Conservation (phyloP, 345 rosid species). For the Eucalyptus tenuipes region DNA sequence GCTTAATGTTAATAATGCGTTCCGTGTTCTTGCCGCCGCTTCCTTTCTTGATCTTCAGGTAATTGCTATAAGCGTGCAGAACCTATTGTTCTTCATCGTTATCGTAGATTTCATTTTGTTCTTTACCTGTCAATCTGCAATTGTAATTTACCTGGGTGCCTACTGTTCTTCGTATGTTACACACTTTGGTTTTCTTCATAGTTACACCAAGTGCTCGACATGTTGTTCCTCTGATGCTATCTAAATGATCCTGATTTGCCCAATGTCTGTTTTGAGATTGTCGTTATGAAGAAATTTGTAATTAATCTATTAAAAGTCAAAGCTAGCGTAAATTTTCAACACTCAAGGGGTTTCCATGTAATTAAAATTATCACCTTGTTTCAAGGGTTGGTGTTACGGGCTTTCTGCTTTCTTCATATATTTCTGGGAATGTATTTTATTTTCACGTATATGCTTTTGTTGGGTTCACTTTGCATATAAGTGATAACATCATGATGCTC, state of each 20-base stretch:
- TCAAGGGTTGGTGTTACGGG: not conserved
- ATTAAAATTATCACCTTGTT: not conserved
- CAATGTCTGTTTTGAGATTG: not conserved
- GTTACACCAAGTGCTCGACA: not conserved
- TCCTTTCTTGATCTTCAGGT: slow-evolving; percentile 99
- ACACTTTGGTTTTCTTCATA: not conserved
- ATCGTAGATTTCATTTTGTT: not conserved
- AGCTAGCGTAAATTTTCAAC: not conserved
- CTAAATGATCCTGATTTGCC: not conserved
- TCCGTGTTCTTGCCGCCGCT: slow-evolving; percentile 92
- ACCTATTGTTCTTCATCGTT: not conserved
- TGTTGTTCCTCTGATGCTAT: not conserved
- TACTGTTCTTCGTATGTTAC: not conserved
- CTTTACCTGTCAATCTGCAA: not conserved
- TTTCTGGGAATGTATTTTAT: not conserved
- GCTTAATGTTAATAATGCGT: slow-evolving; percentile 80
- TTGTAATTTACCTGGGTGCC: not conserved
- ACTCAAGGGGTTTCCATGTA: not conserved
- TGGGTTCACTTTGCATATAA: not conserved
- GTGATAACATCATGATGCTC: not conserved
- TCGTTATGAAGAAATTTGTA: not conserved
- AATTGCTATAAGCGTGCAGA: not conserved
- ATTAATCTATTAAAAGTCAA: not conserved
- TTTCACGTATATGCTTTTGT: not conserved
- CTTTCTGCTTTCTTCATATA: not conserved